These are phyloP conservation scores for Acorus gramineus DNA, from an alignment of 106 monocot species.

Conservation along the genomic window DNA sequence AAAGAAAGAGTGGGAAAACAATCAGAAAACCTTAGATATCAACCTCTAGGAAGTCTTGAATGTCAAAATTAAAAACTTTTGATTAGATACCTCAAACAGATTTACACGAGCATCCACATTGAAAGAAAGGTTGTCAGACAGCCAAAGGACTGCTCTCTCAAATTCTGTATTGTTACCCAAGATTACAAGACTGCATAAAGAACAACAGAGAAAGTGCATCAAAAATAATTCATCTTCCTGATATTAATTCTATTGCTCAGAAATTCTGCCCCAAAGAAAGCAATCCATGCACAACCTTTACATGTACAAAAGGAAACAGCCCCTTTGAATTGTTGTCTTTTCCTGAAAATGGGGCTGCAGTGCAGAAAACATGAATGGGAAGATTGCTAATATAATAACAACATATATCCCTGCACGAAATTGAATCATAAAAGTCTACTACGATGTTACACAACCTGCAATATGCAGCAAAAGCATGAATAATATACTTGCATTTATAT, in stretches of 20 bases:
- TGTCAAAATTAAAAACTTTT: neutral
- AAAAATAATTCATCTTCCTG: neutral
- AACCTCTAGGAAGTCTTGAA: neutral
- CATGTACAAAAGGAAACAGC: too few species aligned
- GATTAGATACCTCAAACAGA: conserved; percentile 71
- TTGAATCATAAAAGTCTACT: too few species aligned
- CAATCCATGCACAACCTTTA: too few species aligned
- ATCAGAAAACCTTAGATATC: neutral
- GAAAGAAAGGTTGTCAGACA: conserved; percentile 75
- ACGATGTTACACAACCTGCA: too few species aligned
- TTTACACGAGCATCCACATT: conserved; percentile 87
- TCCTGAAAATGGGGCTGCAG: too few species aligned
- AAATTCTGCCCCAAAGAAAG: too few species aligned
- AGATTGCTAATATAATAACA: too few species aligned
- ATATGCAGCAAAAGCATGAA: too few species aligned
- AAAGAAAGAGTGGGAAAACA: conserved; percentile 15
- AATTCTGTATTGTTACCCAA: conserved; percentile 87
- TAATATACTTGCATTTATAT: too few species aligned
- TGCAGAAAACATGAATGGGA: too few species aligned
- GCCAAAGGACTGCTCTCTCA: conserved; percentile 84
- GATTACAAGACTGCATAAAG: conserved; percentile 76
- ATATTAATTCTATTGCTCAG: neutral
- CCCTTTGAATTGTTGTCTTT: too few species aligned
- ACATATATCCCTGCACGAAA: too few species aligned
- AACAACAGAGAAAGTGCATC: neutral